These are phyloP conservation scores for Rhamnella rubrinervis DNA, from an alignment of 331 rosid species.

Conservation along the genomic window DNA sequence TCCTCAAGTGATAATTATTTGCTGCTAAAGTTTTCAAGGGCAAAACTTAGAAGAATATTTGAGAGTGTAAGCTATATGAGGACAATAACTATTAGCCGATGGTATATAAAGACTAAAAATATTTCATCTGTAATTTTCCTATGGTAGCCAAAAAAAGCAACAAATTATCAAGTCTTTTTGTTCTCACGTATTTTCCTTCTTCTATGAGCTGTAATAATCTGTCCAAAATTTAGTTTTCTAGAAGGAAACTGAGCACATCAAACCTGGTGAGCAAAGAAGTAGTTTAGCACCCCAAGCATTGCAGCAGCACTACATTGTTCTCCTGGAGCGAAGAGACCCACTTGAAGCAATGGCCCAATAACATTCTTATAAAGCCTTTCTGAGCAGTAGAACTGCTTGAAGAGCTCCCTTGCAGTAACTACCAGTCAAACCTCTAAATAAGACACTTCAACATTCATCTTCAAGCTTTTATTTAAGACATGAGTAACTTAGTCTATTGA, in stretches of 20 bases:
- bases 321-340: constrained; percentile 52
- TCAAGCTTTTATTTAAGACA: background rate
- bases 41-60: too few species aligned
- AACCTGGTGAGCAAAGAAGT: constrained; percentile 59
- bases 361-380: constrained; percentile 47
- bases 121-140: background rate
- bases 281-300: constrained; percentile 45
- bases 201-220: background rate
- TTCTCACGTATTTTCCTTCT: background rate
- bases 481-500: constrained; percentile 1
- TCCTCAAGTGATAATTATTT: too few species aligned
- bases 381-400: constrained; percentile 51
- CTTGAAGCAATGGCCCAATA: constrained; percentile 54
- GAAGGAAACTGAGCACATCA: constrained; percentile 10
- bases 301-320: constrained; percentile 71
- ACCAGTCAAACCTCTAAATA: constrained; percentile 33
- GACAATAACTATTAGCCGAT: too few species aligned
- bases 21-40: too few species aligned
- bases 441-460: constrained; percentile 11
- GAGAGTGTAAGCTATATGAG: too few species aligned
- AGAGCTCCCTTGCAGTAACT: constrained; percentile 65
- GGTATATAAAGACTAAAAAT: too few species aligned
- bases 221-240: background rate
- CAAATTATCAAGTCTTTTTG: background rate
- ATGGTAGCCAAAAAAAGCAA: background rate